These are phyloP conservation scores for Phytophthora sp. DNA, from an alignment of 352 stramenopile species.

Conservation along the genomic window DNA sequence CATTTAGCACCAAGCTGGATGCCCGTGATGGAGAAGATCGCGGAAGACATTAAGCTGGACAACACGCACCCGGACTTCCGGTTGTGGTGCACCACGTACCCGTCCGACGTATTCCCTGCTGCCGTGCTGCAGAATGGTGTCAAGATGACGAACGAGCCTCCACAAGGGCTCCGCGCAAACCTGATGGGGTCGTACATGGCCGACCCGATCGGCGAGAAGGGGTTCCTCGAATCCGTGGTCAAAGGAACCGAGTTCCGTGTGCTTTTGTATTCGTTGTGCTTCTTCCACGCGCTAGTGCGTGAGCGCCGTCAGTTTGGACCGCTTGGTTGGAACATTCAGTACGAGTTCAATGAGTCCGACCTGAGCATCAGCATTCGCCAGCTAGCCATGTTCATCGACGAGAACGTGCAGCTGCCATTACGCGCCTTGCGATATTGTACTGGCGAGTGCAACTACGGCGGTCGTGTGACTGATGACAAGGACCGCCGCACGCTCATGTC, in stretches of 20 bases:
- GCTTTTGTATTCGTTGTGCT: conserved; percentile 91
- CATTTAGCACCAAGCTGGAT: conserved; percentile 94
- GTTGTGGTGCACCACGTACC: conserved; percentile 96
- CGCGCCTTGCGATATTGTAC: conserved; percentile 83
- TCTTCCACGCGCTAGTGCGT: conserved; percentile 93
- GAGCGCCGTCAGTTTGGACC: conserved; percentile 93
- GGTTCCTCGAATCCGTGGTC: conserved; percentile 87
- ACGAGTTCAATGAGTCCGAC: conserved; percentile 96
- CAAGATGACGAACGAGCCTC: conserved; percentile 97
- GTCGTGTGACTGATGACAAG: conserved; percentile 88
- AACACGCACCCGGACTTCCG: conserved; percentile 90
- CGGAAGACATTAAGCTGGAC: conserved; percentile 82
- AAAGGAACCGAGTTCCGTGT: conserved; percentile 86
- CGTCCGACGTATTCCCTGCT: conserved; percentile 92
- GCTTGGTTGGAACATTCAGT: conserved; percentile 96
- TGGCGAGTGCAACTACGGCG: conserved; percentile 87
- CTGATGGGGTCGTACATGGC: conserved; percentile 91
- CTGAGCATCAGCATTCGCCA: conserved; percentile 92
- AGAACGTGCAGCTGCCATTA: conserved; percentile 87
- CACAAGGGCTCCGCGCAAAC: conserved; percentile 92
- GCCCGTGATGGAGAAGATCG: conserved; percentile 93
- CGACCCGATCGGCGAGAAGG: conserved; percentile 90
- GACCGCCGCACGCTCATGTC: conserved; percentile 79
- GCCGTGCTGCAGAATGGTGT: conserved; percentile 95
- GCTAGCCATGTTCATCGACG: conserved; percentile 92